phyloP scores from a whole-genome alignment of 78 protist species.

The Dictyostelium intermedium region DNA sequence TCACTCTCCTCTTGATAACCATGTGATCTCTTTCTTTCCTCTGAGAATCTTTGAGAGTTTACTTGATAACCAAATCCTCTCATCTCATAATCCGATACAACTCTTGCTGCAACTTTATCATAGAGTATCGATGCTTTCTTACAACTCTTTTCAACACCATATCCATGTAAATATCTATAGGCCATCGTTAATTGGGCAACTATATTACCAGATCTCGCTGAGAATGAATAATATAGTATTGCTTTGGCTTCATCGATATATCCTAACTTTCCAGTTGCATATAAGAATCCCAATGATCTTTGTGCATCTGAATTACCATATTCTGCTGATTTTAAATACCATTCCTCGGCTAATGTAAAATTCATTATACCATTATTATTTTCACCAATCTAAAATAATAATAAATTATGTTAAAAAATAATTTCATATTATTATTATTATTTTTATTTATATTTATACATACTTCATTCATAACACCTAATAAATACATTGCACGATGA shows the following conservation, averaged over 20 bases:
- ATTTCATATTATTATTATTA: background rate
- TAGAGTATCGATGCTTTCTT: conserved; percentile 70
- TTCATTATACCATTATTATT: conserved; percentile 18
- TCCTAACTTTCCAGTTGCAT: conserved; percentile 68
- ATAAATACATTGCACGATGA: conserved; percentile 64
- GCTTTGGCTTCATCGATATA: conserved; percentile 42
- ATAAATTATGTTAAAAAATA: background rate
- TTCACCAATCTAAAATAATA: conserved; percentile 45
- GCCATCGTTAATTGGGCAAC: conserved; percentile 78
- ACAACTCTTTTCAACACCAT: conserved; percentile 81
- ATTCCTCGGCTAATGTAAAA: conserved; percentile 48
- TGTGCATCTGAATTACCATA: conserved; percentile 74
- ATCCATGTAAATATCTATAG: conserved; percentile 83
- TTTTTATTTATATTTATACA: background rate
- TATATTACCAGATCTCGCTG: conserved; percentile 76
- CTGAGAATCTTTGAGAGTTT: conserved; percentile 15
- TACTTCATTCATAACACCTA: conserved; percentile 60
- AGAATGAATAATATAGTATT: conserved; percentile 75
- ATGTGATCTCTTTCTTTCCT: background rate
- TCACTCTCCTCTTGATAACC: conserved; percentile 15
- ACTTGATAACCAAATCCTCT: conserved; percentile 58
- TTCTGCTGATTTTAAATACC: conserved; percentile 38
- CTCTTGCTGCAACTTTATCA: conserved; percentile 64
- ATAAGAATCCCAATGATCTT: conserved; percentile 63
- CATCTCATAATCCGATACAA: conserved; percentile 19